Base-by-base conservation (phyloP, 495 filamentous ascomycete species). In the Talaromyces ruber region DNA sequence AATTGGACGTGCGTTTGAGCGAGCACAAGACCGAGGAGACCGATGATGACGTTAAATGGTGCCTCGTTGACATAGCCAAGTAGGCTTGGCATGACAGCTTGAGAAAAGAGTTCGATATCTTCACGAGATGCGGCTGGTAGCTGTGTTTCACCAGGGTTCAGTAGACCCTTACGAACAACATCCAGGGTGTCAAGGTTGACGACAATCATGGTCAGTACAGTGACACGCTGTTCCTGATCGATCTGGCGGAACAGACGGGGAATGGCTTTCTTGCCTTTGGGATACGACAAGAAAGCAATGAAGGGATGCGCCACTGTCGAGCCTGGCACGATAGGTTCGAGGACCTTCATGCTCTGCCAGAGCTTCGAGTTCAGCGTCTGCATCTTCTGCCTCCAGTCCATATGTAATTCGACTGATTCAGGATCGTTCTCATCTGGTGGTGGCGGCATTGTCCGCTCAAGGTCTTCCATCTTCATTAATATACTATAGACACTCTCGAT, bases 191-290 rank as follows among this genome's bases (percentile, higher is more conserved):
- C 95, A 59, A 99, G 84, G 68, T 98, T 89, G n/a, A 97, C 84
- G 55, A 96, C 83, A 66, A 98, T 94, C 80, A 98, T 92, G 6
- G 95, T 98, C 32, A 98, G 81, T 57, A 97, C 89, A 6, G 91
- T 97, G 18, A 94, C 87, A 18, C 93, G 91, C 71, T 99, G 93
- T 68, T 97, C 89, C 45, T 89, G 86, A 61, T 89, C 88, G 58
- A 97, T 90, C 68, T 97, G 92, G 39, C 92, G 89, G 84, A 97
- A 97, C 56, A 99, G 87, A 58, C 94, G 89, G 24, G 90, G 90
- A 65, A 99, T 90, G 1, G 90, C 89, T 72, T 94, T 95, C 79
- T 97, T 99, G 67, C 94, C 95, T 77, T 99, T 99, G 55, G 84
- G 84, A 70, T 92, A 96, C 6, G 92, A 93, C 14, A 99, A 82